phyloP scores from a whole-genome alignment of 441 rosid genomes.

The Heliophila coronopifolia region DNA sequence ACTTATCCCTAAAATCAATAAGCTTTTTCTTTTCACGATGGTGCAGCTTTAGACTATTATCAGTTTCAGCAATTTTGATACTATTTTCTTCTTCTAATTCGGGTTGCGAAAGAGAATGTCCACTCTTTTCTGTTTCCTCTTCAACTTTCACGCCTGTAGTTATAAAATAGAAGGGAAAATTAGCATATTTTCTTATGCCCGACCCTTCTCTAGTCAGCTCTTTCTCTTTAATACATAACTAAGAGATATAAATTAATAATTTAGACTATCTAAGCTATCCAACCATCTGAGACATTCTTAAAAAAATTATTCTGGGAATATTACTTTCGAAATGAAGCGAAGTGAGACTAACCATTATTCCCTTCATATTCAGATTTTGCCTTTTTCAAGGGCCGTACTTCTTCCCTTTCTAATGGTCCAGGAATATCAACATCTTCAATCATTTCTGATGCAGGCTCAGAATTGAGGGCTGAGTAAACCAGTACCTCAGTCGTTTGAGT shows the following conservation, averaged over 20 bases:
- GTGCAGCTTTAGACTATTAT: conserved; percentile 48
- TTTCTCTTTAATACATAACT: not conserved
- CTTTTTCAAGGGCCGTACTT: conserved; percentile 59
- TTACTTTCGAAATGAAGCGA: not conserved
- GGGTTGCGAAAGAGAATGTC: conserved; percentile 17
- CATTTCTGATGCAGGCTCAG: conserved; percentile 28
- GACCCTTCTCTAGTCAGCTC: not conserved
- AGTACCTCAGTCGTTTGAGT: conserved; percentile 23
- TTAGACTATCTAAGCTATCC: not conserved
- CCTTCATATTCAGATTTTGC: conserved; percentile 44
- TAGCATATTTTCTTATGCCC: conserved; percentile 8
- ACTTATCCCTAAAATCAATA: conserved; percentile 75
- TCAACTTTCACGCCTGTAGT: conserved; percentile 33
- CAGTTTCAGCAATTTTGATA: conserved; percentile 39
- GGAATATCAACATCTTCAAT: conserved; percentile 29
- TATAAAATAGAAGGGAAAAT: conserved; percentile 18
- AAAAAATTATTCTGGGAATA: not conserved
- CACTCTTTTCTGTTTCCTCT: conserved; percentile 27
- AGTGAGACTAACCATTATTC: conserved; percentile 33
- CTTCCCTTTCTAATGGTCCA: conserved; percentile 32
- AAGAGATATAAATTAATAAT: not conserved
- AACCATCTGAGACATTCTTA: conserved; percentile 10
- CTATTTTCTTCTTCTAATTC: conserved; percentile 25
- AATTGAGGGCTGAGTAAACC: conserved; percentile 25
- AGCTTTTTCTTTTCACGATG: conserved; percentile 71